Base-by-base conservation (phyloP, 331 rosid species). In the Saraca asoca region DNA sequence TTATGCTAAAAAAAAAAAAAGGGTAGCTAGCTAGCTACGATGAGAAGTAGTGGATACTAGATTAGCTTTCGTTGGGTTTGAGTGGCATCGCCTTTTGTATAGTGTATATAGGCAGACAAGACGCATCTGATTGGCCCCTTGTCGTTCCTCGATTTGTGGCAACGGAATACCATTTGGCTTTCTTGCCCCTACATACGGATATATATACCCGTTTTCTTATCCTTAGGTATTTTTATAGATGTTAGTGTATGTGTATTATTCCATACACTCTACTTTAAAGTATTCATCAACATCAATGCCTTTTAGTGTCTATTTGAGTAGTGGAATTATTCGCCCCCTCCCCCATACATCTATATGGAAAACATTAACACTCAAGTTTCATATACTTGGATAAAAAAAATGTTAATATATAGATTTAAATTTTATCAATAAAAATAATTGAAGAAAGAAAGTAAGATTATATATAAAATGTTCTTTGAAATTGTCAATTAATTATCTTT, bases 91-190 rank as follows among this genome's bases (percentile, higher is more conserved):
- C 86, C 86, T 80, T 86, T 11, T 64, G 54, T 24, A 24, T 24
- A 24, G 31, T 24, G 73, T 58, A 61, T 71, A 56, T 80, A 72
- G 85, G 84, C 85, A 76, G 92, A 86, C 96, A 88, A 86, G 44
- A 33, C 20, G 87, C 76, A 81, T 85, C 95, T 61, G 0, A 42
- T 53, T 19, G 74, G 50, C 57, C 9, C 64, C 64, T 73, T 57
- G 73, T 76, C 79, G 64, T 80, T 79, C 79, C 81, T 69, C 64
- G 49, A 72, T 79, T 78, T 58, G 73, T 82, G 83, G 78, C 88
- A 76, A 71, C 31, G 46, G 79, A 81, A 68, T 70, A 51, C 54
- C 34, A 20, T n/a, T 50, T 80, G 69, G 41, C 42, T 29, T 69
- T 79, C 68, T 31, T 61, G 31, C 54, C 43, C 60, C 29, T 41